Base-by-base conservation (phyloP, 108 stramenopile genomes). In the Asterionellopsis glacialis region DNA sequence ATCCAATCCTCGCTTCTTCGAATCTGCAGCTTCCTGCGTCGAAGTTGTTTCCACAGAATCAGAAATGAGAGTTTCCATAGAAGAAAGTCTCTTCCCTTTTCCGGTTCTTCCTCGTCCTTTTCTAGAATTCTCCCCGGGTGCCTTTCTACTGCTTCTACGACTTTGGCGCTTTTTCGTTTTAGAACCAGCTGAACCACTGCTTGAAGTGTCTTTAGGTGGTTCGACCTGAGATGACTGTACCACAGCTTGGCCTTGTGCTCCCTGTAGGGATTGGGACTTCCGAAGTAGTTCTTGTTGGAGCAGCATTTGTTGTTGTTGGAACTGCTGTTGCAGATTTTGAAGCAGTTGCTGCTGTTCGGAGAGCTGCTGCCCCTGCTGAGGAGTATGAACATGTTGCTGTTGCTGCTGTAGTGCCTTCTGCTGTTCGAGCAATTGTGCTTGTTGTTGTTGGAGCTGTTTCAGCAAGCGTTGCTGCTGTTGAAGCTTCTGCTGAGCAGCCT, bases 291-390 rank as follows among this genome's bases (percentile, higher is more conserved):
- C 78, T 41, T 74, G 62, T 22, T 83, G 75, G 22, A 83, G 63
- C 22, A 81, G 45, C 12, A 68, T 39, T 52, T 87, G 75, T 48
- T 87, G 80, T 57, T 81, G 78, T 41, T 82, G 70, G 65, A 81
- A 87, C 13, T 79, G 71, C 43, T 69, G 52, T 25, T 76, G 75
- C 9, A 82, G 64, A 24, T 84, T 73, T 41, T 72, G 67, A 11
- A 84, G 57, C n/a, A 84, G 67, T 9, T 45, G 45, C 19, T 75
- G 68, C 50, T 88, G 87, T 27, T 82, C 75, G 14, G 73, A 79
- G 33, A 84, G 56, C 57, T 84, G 78, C 56, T 83, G 68, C 12
- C 63, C 67, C 59, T 80, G 76, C 18, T 68, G 77, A 13, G 74
- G 67, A 41, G 62, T 69, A 22, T 62, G 38, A 25, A 64, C 39